These are phyloP conservation scores for Rhizophora apiculata DNA, from an alignment of 345 rosid genomes.

Conservation along the genomic window DNA sequence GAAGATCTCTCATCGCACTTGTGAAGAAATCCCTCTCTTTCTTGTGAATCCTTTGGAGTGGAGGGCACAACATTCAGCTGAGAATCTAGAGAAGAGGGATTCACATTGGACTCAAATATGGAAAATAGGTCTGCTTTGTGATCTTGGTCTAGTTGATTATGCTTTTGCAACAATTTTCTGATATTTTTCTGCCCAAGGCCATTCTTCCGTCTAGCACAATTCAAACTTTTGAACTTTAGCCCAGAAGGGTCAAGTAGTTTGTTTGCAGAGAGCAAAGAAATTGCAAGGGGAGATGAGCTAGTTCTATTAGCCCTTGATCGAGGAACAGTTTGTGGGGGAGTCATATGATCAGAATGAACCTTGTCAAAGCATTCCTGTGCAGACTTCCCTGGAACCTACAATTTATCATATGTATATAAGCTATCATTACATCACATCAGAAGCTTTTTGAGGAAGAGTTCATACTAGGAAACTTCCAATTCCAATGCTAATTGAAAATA, in stretches of 20 bases:
- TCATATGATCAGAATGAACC: slow-evolving; percentile 53
- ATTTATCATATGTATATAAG: slow-evolving; percentile 9
- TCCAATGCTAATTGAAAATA: too few species aligned
- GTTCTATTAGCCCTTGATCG: slow-evolving; percentile 48
- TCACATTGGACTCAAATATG: slow-evolving; percentile 54
- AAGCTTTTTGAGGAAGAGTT: slow-evolving; percentile 1
- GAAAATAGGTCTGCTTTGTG: slow-evolving; percentile 65
- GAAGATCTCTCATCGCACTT: slow-evolving; percentile 35
- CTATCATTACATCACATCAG: background rate
- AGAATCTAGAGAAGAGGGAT: slow-evolving; percentile 20
- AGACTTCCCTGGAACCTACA: slow-evolving; percentile 78
- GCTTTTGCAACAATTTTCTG: slow-evolving; percentile 62
- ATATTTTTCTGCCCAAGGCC: slow-evolving; percentile 45
- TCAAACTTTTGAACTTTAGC: slow-evolving; percentile 31
- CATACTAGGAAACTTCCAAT: too few species aligned
- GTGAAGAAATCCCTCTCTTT: slow-evolving; percentile 39
- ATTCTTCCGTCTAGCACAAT: slow-evolving; percentile 30
- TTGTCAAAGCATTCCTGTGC: slow-evolving; percentile 80
- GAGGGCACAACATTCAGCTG: slow-evolving; percentile 30
- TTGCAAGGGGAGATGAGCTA: slow-evolving; percentile 39
- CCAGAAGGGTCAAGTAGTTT: slow-evolving; percentile 50
- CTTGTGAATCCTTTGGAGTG: slow-evolving; percentile 40
- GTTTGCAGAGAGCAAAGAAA: slow-evolving; percentile 64
- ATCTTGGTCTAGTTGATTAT: slow-evolving; percentile 37
- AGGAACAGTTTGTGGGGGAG: slow-evolving; percentile 56